Evolutionary conservation across 768 basidiomycete species (phyloP), one percentile per base, ranked within the genome.

Genomic region (Pleurotus eryngii): DNA sequence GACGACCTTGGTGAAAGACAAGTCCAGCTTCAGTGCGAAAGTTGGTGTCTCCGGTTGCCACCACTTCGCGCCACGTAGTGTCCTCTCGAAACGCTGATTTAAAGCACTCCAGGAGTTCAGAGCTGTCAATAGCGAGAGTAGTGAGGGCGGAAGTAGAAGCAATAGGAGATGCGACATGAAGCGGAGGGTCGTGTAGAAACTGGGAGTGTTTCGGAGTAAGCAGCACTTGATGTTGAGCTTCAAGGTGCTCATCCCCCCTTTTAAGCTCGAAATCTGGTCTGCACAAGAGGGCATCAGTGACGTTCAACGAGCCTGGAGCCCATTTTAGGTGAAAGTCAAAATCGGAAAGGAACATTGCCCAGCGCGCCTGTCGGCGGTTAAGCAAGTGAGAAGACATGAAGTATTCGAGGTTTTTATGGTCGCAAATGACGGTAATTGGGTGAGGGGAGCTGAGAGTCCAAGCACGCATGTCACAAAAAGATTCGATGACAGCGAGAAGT

Each of bases 391-490:
- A 62, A 5, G 67, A 60, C 57, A 68, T 70, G 61, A 81, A 82
- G 59, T 80, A 81, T 30, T 69, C 64, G 5, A 81, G 73, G 47
- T 81, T 79, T 51, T 74, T 68, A 59, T 76, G 72, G 57, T 77
- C 65, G 1, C 56, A 71, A 45, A 64, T 59, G 40, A 63, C 64
- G 6, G 63, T 56, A 46, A 75, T 64, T 0, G 64, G 58, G 12
- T 57, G 58, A 9, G 57, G 48, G 7, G 70, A 65, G 7, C 74
- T 66, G 8, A 71, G 60, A 24, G 72, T 64, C 66, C 67, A 69
- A 45, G 72, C 62, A 6, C 68, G 60, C 71, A 70, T 72, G 9
- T 73, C 68, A 0, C 62, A 47, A 38, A 81, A 69, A 0, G 71
- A 67, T 30, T 70, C 61, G 3, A 82, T 64, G 46, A 83, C 73